These are phyloP conservation scores for Agaricales sp. DNA, from an alignment of 1,284 basidiomycete genomes.

Conservation along the genomic window DNA sequence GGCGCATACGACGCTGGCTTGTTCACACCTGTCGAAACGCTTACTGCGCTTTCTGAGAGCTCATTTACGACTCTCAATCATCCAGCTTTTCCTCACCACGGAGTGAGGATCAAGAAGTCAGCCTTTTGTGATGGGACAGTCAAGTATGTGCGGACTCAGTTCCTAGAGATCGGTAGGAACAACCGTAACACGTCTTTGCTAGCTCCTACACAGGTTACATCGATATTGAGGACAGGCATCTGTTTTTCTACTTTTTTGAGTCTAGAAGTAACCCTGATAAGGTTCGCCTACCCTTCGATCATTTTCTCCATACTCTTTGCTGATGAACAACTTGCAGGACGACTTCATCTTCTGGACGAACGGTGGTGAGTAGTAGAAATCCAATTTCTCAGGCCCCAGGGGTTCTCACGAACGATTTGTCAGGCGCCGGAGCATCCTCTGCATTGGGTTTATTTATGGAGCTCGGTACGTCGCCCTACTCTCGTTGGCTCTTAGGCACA, in stretches of 20 bases:
- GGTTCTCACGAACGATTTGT: background rate
- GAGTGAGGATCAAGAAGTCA: slow-evolving; percentile 41
- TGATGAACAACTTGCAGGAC: slow-evolving; percentile 27
- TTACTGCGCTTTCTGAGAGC: slow-evolving; percentile 29
- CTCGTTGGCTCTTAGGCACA: background rate
- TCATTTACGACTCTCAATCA: slow-evolving; percentile 39
- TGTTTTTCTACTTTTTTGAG: slow-evolving; percentile 88
- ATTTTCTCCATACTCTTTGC: background rate
- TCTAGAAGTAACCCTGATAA: slow-evolving; percentile 49
- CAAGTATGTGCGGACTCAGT: slow-evolving; percentile 21
- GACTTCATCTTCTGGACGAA: slow-evolving; percentile 63
- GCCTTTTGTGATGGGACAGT: slow-evolving; percentile 44
- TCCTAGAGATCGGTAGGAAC: slow-evolving; percentile 3
- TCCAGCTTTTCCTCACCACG: slow-evolving; percentile 41
- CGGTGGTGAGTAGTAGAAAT: slow-evolving; percentile 28
- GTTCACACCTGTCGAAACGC: slow-evolving; percentile 30
- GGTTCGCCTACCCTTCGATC: background rate
- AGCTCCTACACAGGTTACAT: slow-evolving; percentile 48
- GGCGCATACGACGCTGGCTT: slow-evolving; percentile 23
- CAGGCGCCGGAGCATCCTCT: background rate
- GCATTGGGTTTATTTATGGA: slow-evolving; percentile 4
- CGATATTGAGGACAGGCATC: slow-evolving; percentile 57
- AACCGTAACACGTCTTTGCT: slow-evolving; percentile 5
- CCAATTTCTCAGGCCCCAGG: too few relatives aligned
- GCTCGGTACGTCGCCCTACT: slow-evolving; percentile 4